Evolutionary conservation across 768 basidiomycete species (phyloP).

Genomic region (Piloderma croceum): DNA sequence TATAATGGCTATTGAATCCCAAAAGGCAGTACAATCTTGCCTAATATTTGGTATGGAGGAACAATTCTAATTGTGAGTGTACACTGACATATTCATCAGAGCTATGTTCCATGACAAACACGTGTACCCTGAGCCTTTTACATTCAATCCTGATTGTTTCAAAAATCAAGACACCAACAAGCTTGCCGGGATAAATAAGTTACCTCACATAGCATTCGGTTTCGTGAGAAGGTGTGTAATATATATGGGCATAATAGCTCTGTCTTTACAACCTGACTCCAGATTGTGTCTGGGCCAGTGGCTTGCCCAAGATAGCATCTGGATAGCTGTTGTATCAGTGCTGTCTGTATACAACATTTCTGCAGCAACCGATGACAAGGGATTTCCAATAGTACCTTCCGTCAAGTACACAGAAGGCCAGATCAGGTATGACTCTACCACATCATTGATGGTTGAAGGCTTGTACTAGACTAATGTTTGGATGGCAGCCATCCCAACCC

Average conservation of each 20-base stretch:
- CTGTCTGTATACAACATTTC: slow-evolving; percentile 22
- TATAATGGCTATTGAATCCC: slow-evolving; percentile 29
- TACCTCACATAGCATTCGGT: slow-evolving; percentile 18
- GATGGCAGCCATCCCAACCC: slow-evolving; percentile 9
- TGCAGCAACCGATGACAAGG: slow-evolving; percentile 17
- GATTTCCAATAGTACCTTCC: slow-evolving; percentile 15
- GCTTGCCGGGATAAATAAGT: too few relatives aligned
- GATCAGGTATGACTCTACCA: slow-evolving; percentile 14
- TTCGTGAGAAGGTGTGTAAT: slow-evolving; percentile 21
- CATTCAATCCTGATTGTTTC: neutral
- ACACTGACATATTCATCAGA: neutral
- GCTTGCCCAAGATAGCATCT: slow-evolving; percentile 20
- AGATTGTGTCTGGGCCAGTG: slow-evolving; percentile 17
- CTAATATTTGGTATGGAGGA: slow-evolving; percentile 15
- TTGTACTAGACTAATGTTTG: neutral
- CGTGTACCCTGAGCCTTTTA: neutral
- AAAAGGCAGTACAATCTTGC: slow-evolving; percentile 17
- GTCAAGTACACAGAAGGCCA: slow-evolving; percentile 17
- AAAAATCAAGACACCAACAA: neutral
- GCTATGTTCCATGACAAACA: slow-evolving; percentile 8
- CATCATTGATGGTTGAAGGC: too few relatives aligned
- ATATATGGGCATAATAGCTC: neutral
- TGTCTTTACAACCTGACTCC: neutral
- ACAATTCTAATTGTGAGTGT: neutral
- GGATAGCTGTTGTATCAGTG: slow-evolving; percentile 20